Conservation (phyloP, 768 basidiomycete species). For the Trametes meyenii region DNA sequence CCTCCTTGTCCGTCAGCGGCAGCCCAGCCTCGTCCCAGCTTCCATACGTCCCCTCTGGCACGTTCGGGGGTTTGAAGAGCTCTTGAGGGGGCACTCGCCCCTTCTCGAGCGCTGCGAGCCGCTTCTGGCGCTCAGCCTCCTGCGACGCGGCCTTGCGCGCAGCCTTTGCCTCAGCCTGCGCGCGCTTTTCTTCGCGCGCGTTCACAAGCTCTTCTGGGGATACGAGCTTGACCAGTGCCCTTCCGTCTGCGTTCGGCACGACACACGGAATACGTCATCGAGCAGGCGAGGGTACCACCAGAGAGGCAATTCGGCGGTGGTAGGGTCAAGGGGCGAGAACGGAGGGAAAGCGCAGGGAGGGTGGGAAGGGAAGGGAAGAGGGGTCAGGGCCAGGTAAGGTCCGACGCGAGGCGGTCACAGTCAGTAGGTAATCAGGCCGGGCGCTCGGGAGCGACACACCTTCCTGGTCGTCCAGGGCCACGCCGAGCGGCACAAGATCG, state of each 20-base stretch:
- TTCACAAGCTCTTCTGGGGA: slow-evolving; percentile 78
- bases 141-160: slow-evolving; percentile 75
- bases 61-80: slow-evolving; percentile 84
- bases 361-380: background rate
- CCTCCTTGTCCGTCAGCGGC: slow-evolving; percentile 82
- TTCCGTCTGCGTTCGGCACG: slow-evolving; percentile 67
- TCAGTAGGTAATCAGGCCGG: background rate
- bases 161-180: slow-evolving; percentile 70
- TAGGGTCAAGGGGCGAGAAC: background rate
- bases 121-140: slow-evolving; percentile 67
- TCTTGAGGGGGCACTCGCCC: slow-evolving; percentile 74
- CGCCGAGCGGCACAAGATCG: slow-evolving; percentile 91
- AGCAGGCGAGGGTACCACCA: background rate
- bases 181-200: slow-evolving; percentile 87
- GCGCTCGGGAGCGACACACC: slow-evolving; percentile 47
- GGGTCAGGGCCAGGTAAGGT: background rate
- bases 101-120: slow-evolving; percentile 80
- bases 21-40: slow-evolving; percentile 87
- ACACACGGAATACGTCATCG: background rate
- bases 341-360: background rate
- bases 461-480: slow-evolving; percentile 96
- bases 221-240: slow-evolving; percentile 91
- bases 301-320: background rate
- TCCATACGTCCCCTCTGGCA: slow-evolving; percentile 69
- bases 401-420: background rate